These are phyloP conservation scores for Cercospora nicotianae DNA, from an alignment of 2,329 filamentous ascomycete genomes.

Conservation along the genomic window DNA sequence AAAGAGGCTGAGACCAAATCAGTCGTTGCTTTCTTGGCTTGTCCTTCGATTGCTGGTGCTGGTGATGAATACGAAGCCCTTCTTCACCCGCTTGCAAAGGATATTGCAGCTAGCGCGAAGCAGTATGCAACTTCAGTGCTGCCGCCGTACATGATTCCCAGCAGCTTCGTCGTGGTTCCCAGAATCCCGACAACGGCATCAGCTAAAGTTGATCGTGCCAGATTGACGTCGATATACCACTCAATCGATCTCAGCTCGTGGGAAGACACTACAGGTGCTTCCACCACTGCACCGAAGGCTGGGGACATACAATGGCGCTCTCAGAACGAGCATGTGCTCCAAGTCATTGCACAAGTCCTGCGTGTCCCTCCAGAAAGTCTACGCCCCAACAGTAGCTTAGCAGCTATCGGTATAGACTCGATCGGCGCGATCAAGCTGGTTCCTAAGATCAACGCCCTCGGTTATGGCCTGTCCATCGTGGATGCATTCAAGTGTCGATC, in stretches of 20 bases:
- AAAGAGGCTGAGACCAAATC: conserved; percentile 13
- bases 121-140: conserved; percentile 13
- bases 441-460: conserved; percentile 20
- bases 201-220: conserved; percentile 18
- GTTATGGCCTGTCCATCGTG: conserved; percentile 15
- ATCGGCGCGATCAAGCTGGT: conserved; percentile 22
- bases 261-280: conserved; percentile 1
- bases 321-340: conserved; percentile 10
- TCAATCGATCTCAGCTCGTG: conserved; percentile 8
- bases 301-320: conserved; percentile 5
- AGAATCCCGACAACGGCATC: conserved; percentile 18
- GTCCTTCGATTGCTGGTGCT: conserved; percentile 7
- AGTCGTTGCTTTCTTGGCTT: conserved; percentile 22
- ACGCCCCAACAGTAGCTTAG: conserved; percentile 12
- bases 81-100: conserved; percentile 4
- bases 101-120: conserved; percentile 7
- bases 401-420: conserved; percentile 22
- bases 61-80: neutral
- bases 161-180: conserved; percentile 17
- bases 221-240: conserved; percentile 18
- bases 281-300: neutral
- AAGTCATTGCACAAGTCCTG: conserved; percentile 13
- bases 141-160: conserved; percentile 21
- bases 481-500: conserved; percentile 21
- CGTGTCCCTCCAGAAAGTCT: neutral